A percentile compares a stretch with the other conserved stretches of the same genome.
These are phyloP conservation scores for Ganoderma lingzhi DNA, from an alignment of 1,284 basidiomycete genomes.

Conservation along the genomic window DNA sequence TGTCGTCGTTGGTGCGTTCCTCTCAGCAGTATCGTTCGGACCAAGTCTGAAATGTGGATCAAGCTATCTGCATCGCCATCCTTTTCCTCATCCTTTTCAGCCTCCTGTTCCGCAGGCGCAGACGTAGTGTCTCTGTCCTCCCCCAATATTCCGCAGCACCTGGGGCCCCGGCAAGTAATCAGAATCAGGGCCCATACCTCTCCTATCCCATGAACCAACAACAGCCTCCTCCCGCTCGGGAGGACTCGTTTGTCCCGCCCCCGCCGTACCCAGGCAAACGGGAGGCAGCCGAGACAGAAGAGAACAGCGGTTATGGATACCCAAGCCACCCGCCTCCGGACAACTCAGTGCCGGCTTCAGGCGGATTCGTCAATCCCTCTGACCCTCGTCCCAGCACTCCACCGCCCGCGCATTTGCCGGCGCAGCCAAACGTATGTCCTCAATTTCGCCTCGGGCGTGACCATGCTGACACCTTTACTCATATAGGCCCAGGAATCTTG, in stretches of 20 bases:
- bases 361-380: constrained; percentile 22
- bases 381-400: constrained; percentile 22
- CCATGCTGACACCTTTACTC: not conserved
- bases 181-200: constrained; percentile 23
- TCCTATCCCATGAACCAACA: constrained; percentile 19
- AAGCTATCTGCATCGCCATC: constrained; percentile 28
- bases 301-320: constrained; percentile 28
- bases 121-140: constrained; percentile 19
- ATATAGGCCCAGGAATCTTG: not conserved
- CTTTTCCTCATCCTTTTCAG: constrained; percentile 24
- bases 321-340: constrained; percentile 6
- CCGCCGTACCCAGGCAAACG: constrained; percentile 31
- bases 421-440: not conserved
- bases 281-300: constrained; percentile 19
- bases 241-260: constrained; percentile 20
- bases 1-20: constrained; percentile 27
- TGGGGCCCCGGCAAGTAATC: constrained; percentile 10
- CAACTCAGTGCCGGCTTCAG: constrained; percentile 17
- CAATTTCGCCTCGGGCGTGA: not conserved
- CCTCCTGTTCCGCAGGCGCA: constrained; percentile 27
- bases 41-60: not conserved
- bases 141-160: constrained; percentile 14
- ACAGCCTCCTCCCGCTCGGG: constrained; percentile 16
- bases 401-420: not conserved
- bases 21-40: not conserved